Percentiles rank a stretch among this genome's conserved stretches.
Evolutionary conservation across 1,284 basidiomycete genomes (phyloP).

Genomic region (Cryptococcus sp.): DNA sequence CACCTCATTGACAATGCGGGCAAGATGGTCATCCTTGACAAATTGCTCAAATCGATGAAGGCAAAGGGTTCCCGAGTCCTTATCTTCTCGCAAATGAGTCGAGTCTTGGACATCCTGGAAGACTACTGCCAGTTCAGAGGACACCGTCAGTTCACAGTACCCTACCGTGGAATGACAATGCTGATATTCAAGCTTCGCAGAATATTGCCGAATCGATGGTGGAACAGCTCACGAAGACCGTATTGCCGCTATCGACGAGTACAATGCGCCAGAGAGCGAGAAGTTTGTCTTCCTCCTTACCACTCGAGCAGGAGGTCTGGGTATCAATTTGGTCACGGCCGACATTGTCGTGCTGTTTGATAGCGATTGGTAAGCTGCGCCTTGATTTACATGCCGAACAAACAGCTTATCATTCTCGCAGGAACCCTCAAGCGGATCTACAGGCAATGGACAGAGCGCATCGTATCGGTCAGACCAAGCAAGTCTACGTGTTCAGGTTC

Average conservation of each 20-base stretch:
- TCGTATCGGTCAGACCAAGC: conserved; percentile 97
- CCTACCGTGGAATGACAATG: neutral
- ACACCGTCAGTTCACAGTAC: conserved; percentile 67
- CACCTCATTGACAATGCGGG: conserved; percentile 93
- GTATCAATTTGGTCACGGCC: conserved; percentile 94
- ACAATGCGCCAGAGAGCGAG: conserved; percentile 91
- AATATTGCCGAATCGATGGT: conserved; percentile 97
- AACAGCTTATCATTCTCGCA: conserved; percentile 41
- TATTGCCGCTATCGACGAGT: conserved; percentile 93
- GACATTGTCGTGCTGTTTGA: conserved; percentile 98
- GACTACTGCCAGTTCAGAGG: conserved; percentile 94
- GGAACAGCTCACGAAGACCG: conserved; percentile 95
- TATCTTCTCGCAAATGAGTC: conserved; percentile 99
- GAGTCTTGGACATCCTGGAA: conserved; percentile 91
- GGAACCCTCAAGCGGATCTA: conserved; percentile 97
- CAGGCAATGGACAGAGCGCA: conserved; percentile 99
- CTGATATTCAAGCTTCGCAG: conserved; percentile 54
- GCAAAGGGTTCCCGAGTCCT: conserved; percentile 90
- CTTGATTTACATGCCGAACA: conserved; percentile 15
- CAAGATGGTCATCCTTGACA: conserved; percentile 98
- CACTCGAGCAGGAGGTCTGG: conserved; percentile 96
- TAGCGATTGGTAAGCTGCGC: conserved; percentile 74
- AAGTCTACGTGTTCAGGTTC: conserved; percentile 97
- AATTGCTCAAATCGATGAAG: conserved; percentile 84
- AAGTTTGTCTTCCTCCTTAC: conserved; percentile 98